These are phyloP conservation scores for Coniosporium apollinis DNA, from an alignment of 495 filamentous ascomycete genomes.

Conservation along the genomic window DNA sequence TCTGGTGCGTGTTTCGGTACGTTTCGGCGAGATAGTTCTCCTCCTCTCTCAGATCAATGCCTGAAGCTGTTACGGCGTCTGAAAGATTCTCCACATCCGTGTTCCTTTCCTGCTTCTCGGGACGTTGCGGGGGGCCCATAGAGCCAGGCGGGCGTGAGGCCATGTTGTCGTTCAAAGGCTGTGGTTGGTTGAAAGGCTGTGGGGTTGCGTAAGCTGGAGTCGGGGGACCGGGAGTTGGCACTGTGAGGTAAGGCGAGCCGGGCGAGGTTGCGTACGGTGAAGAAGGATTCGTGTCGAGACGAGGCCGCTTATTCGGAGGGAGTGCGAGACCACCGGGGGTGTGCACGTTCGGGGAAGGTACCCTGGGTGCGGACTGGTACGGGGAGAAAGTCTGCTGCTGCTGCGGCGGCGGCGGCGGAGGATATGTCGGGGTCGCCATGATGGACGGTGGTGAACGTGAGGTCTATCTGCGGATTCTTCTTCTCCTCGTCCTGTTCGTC, in stretches of 20 bases:
- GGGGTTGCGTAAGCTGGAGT: slow-evolving; percentile 15
- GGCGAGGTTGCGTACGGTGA: slow-evolving; percentile 24
- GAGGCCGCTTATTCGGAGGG: slow-evolving; percentile 49
- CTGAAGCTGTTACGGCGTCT: slow-evolving; percentile 62
- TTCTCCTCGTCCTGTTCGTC: too few relatives aligned
- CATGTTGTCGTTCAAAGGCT: slow-evolving; percentile 15
- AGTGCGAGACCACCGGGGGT: slow-evolving; percentile 15
- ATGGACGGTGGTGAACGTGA: too few relatives aligned
- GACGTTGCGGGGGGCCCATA: slow-evolving; percentile 73
- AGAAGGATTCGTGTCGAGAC: slow-evolving; percentile 47
- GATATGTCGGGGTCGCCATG: too few relatives aligned
- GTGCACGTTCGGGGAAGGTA: slow-evolving; percentile 21
- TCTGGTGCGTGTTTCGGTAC: slow-evolving; percentile 24
- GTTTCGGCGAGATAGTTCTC: slow-evolving; percentile 51
- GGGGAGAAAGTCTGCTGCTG: slow-evolving; percentile 12
- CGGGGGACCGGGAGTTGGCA: slow-evolving; percentile 3
- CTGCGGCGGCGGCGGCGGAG: slow-evolving; percentile 19
- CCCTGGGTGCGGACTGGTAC: slow-evolving; percentile 9
- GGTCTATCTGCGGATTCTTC: too few relatives aligned
- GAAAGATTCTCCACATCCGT: slow-evolving; percentile 54
- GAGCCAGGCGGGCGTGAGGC: slow-evolving; percentile 29
- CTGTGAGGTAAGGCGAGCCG: slow-evolving; percentile 5
- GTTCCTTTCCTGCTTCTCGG: slow-evolving; percentile 40
- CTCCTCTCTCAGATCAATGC: slow-evolving; percentile 70
- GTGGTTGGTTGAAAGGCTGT: slow-evolving; percentile 17